A percentile compares a stretch with the other conserved stretches of the same genome.
These are phyloP conservation scores for Rhizophora mangle DNA, from an alignment of 345 rosid genomes.

Conservation along the genomic window DNA sequence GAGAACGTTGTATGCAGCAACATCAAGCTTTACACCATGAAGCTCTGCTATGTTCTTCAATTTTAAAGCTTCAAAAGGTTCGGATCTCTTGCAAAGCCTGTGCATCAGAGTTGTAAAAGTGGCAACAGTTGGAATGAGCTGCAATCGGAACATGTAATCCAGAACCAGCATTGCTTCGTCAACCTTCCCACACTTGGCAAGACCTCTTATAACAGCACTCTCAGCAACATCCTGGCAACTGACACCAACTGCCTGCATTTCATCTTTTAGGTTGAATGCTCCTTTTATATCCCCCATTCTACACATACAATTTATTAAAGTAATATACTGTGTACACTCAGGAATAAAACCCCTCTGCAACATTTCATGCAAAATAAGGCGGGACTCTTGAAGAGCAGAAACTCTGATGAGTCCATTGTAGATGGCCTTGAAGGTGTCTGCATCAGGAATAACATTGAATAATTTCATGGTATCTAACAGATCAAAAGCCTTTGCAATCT, in stretches of 20 bases:
- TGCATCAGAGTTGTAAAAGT: conserved; percentile 78
- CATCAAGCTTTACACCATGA: conserved; percentile 61
- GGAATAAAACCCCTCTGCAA: conserved; percentile 52
- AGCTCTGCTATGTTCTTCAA: conserved; percentile 47
- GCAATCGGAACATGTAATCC: conserved; percentile 49
- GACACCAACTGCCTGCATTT: conserved; percentile 49
- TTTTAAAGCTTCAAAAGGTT: conserved; percentile 50
- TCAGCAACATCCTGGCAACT: conserved; percentile 59
- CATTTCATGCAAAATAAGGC: conserved; percentile 55
- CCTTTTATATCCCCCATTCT: conserved; percentile 53
- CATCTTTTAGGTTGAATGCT: conserved; percentile 66
- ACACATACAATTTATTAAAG: conserved; percentile 63
- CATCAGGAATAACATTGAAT: conserved; percentile 47
- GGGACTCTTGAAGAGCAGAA: conserved; percentile 50
- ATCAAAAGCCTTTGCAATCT: conserved; percentile 44
- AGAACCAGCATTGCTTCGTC: conserved; percentile 67
- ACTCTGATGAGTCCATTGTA: conserved; percentile 46
- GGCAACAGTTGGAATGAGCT: conserved; percentile 66
- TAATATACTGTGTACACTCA: conserved; percentile 40
- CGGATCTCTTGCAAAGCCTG: conserved; percentile 47
- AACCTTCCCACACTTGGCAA: conserved; percentile 73
- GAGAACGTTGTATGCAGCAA: conserved; percentile 69
- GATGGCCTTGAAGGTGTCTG: conserved; percentile 36
- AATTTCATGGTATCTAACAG: conserved; percentile 49
- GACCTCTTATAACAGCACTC: conserved; percentile 83